Percentiles rank a stretch among this genome's conserved stretches.
Conservation (phyloP, 345 rosid species). For the Ceriops decandra region DNA sequence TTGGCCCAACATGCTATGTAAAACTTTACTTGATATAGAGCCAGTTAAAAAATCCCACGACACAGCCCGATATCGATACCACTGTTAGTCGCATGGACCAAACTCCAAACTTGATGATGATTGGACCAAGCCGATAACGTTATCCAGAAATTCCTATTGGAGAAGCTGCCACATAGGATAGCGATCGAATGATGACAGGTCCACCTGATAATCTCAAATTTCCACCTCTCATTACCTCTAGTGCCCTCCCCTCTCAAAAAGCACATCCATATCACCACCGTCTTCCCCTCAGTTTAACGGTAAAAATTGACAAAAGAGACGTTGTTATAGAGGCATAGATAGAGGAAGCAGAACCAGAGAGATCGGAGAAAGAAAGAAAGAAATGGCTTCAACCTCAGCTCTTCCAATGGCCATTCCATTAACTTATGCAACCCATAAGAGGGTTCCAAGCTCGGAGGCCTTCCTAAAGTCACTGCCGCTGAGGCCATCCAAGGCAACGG, state of each 20-base stretch:
- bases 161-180: conserved; percentile 60
- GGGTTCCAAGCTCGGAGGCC: conserved; percentile 33
- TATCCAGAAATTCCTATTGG: conserved; percentile 44
- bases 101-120: conserved; percentile 28
- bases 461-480: conserved; percentile 57
- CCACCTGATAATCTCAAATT: conserved; percentile 24
- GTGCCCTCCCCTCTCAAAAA: conserved; percentile 17
- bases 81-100: background rate
- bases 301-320: background rate
- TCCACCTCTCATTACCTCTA: conserved; percentile 33
- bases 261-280: conserved; percentile 8
- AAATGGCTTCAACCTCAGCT: conserved; percentile 76
- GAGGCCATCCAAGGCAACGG: conserved; percentile 40
- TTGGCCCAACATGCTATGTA: too few species aligned
- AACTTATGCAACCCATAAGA: conserved; percentile 41
- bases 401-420: conserved; percentile 65
- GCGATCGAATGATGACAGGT: conserved; percentile 22
- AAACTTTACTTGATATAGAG: too few species aligned
- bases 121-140: conserved; percentile 54
- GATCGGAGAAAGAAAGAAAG: background rate
- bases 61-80: too few species aligned
- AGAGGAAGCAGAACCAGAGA: background rate
- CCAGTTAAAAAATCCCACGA: too few species aligned
- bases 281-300: conserved; percentile 6
- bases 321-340: background rate